A percentile compares a stretch with the other conserved stretches of the same genome.
These are phyloP conservation scores for Smittium culicis DNA, from an alignment of 371 early-diverging fungal species.

Conservation along the genomic window DNA sequence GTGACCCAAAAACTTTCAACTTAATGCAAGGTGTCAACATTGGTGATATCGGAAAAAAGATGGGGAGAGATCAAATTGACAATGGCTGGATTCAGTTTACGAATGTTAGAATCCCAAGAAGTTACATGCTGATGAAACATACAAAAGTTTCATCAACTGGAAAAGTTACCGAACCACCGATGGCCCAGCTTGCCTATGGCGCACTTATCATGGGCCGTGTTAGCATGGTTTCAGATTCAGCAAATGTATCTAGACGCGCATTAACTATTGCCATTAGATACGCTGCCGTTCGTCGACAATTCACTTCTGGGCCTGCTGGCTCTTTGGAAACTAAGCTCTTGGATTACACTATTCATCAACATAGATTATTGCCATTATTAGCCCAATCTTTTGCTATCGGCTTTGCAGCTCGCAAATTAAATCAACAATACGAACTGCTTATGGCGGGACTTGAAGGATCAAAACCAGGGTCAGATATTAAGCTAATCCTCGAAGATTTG, in stretches of 20 bases:
- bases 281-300: slow-evolving; percentile 82
- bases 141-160: slow-evolving; percentile 74
- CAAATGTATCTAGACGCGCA: slow-evolving; percentile 78
- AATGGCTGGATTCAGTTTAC: slow-evolving; percentile 91
- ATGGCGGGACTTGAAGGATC: slow-evolving; percentile 55
- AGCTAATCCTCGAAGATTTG: slow-evolving; percentile 49
- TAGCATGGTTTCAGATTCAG: slow-evolving; percentile 78
- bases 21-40: slow-evolving; percentile 61
- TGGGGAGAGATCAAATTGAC: slow-evolving; percentile 75
- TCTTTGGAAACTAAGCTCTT: slow-evolving; percentile 65
- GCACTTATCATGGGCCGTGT: slow-evolving; percentile 79
- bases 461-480: slow-evolving; percentile 51
- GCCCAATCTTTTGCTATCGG: slow-evolving; percentile 84
- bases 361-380: slow-evolving; percentile 76
- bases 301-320: slow-evolving; percentile 42
- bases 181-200: slow-evolving; percentile 70
- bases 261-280: slow-evolving; percentile 81
- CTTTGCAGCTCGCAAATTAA: slow-evolving; percentile 75
- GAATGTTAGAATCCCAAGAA: slow-evolving; percentile 67
- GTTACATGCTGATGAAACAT: slow-evolving; percentile 82
- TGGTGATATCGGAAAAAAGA: slow-evolving; percentile 78
- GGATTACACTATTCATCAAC: slow-evolving; percentile 85
- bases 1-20: slow-evolving; percentile 51
- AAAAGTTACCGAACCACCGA: slow-evolving; percentile 50
- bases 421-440: slow-evolving; percentile 55